phyloP scores from a whole-genome alignment of 768 basidiomycete genomes.

The Lentinula aciculospora region DNA sequence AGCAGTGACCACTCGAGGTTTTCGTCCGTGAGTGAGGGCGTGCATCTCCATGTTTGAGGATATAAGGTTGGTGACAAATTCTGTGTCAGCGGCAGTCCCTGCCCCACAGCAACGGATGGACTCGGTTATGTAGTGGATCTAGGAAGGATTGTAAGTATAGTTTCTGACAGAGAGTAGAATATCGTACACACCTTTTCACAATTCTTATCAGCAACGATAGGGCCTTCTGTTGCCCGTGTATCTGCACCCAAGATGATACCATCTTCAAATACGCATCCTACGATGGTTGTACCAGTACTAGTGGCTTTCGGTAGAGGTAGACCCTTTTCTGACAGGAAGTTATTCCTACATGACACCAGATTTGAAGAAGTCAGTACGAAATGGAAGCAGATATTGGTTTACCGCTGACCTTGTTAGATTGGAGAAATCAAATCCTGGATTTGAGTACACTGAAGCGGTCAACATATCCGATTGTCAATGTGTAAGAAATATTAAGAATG shows the following conservation, averaged over 20 bases:
- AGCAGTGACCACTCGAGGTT: slow-evolving; percentile 91
- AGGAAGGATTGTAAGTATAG: background rate
- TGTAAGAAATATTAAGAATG: background rate
- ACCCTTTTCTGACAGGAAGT: slow-evolving; percentile 66
- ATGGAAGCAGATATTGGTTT: too few relatives aligned
- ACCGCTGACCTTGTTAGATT: slow-evolving; percentile 57
- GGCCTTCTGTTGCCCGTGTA: slow-evolving; percentile 91
- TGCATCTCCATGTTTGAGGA: slow-evolving; percentile 96
- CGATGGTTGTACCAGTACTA: slow-evolving; percentile 96
- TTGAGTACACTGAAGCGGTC: slow-evolving; percentile 38
- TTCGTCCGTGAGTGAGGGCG: slow-evolving; percentile 82
- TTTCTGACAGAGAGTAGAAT: background rate
- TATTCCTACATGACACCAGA: slow-evolving; percentile 47
- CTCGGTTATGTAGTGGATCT: slow-evolving; percentile 98
- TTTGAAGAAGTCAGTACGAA: background rate
- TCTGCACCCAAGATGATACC: slow-evolving; percentile 95
- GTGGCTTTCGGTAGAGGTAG: slow-evolving; percentile 77
- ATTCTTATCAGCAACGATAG: slow-evolving; percentile 98
- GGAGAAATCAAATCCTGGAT: slow-evolving; percentile 73
- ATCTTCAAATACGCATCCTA: slow-evolving; percentile 89
- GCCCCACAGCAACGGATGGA: slow-evolving; percentile 97
- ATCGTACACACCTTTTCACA: slow-evolving; percentile 83
- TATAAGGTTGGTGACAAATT: slow-evolving; percentile 91
- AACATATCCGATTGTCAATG: slow-evolving; percentile 29
- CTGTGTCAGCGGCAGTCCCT: slow-evolving; percentile 98